Percentiles rank a stretch among this genome's conserved stretches.
phyloP scores from a whole-genome alignment of 2,329 filamentous ascomycete species.

The Westerdykella sp. region DNA sequence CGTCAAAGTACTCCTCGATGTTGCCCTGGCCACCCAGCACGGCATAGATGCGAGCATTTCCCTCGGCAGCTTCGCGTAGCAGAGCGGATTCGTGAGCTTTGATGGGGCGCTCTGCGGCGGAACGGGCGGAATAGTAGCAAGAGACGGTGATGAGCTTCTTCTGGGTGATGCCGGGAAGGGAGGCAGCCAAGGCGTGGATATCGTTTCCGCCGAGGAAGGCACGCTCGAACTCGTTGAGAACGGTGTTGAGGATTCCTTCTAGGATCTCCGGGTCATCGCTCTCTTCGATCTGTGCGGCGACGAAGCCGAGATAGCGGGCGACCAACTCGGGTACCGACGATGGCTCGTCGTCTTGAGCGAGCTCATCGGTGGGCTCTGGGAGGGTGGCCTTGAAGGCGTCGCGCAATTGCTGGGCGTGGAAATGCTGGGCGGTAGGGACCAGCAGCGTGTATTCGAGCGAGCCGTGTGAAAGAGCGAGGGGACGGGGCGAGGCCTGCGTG shows the following conservation, averaged over 20 bases:
- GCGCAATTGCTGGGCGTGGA: conserved; percentile 90
- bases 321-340: conserved; percentile 91
- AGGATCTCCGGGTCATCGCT: conserved; percentile 90
- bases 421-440: conserved; percentile 91
- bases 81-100: conserved; percentile 91
- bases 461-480: conserved; percentile 84
- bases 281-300: conserved; percentile 83
- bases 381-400: conserved; percentile 81
- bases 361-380: conserved; percentile 83
- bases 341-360: conserved; percentile 98
- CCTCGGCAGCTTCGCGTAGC: conserved; percentile 79
- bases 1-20: conserved; percentile 99
- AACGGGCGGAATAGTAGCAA: conserved; percentile 85
- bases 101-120: conserved; percentile 76
- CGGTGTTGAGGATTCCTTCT: conserved; percentile 84
- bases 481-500: conserved; percentile 85
- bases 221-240: conserved; percentile 93
- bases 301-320: conserved; percentile 84
- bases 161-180: conserved; percentile 78
- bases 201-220: conserved; percentile 93
- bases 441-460: conserved; percentile 95
- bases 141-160: conserved; percentile 89
- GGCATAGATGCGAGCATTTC: conserved; percentile 77
- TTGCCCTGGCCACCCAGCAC: conserved; percentile 98
- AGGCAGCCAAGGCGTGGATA: conserved; percentile 81